Evolutionary conservation across 179 eudicot genomes (phyloP), one percentile per base, ranked within the genome.

Genomic region (Heliamphora pulchella): DNA sequence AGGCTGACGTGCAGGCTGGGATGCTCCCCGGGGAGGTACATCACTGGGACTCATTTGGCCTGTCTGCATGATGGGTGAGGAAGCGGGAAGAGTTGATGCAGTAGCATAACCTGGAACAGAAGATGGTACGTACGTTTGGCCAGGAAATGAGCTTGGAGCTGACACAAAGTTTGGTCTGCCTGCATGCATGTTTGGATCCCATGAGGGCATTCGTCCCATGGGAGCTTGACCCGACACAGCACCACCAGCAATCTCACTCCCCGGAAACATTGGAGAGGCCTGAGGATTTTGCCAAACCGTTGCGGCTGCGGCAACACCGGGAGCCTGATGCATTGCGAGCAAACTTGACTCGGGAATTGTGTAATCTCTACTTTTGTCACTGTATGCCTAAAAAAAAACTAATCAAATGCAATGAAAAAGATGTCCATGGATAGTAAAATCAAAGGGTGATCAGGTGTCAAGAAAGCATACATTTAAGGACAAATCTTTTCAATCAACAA

Each of bases 301-400:
- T 48, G 85, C 75, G 20, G 86, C 81, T 14, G 87, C 76, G 8
- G 88, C 86, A 22, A 78, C 66, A 46, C 82, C 80, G 63, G 87
- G 65, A 72, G 81, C 65, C 65, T 82, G 91, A 67, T 83, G 89
- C 65, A 69, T 77, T 39, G 88, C 81, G 3, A 80, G 43, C 83
- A 82, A 69, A 65, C 82, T 76, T 8, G 85, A 54, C 44, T 81
- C 81, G 1, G 88, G 88, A 74, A 89, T 74, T 70, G 92, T 91
- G 86, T 89, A 91, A 77, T 91, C 92, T 82, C 94, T 85, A 76
- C 90, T 89, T 82, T 85, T 91, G 79, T 91, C 94, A 81, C 90
- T 88, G 80, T 84, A 83, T 61, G 91, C 92, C 96, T 91, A 64
- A 58, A 71, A 57, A 78, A 8, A 5, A 20, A 44, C 77, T 43